A percentile compares a stretch with the other conserved stretches of the same genome.
phyloP scores from a whole-genome alignment of 2,329 filamentous ascomycete genomes.

The Talaromyces islandicus region DNA sequence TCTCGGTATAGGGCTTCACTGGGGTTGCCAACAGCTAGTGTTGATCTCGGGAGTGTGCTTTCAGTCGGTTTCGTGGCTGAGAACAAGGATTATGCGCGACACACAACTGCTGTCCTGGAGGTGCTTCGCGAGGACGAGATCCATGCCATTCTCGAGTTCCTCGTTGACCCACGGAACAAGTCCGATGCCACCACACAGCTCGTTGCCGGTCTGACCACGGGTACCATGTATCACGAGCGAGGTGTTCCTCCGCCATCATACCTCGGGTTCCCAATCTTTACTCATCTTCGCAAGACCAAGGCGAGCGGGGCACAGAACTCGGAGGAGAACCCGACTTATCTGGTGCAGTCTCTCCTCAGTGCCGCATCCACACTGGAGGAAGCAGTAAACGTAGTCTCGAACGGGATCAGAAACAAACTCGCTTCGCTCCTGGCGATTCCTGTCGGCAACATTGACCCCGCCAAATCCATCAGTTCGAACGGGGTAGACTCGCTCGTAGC shows the following conservation, averaged over 20 bases:
- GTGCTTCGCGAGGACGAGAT: slow-evolving; percentile 15
- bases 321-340: slow-evolving; percentile 8
- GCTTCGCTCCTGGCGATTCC: slow-evolving; percentile 17
- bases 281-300: slow-evolving; percentile 10
- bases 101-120: slow-evolving; percentile 8
- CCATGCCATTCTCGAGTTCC: slow-evolving; percentile 14
- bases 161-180: slow-evolving; percentile 14
- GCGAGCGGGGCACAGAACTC: slow-evolving; percentile 5
- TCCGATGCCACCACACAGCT: slow-evolving; percentile 13
- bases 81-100: slow-evolving; percentile 13
- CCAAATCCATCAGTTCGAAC: slow-evolving; percentile 17
- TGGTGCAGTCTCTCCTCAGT: slow-evolving; percentile 12
- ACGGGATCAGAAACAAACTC: slow-evolving; percentile 16
- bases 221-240: slow-evolving; percentile 11
- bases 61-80: slow-evolving; percentile 29
- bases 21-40: slow-evolving; percentile 17
- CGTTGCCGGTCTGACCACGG: slow-evolving; percentile 14
- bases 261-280: slow-evolving; percentile 22
- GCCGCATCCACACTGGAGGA: slow-evolving; percentile 13
- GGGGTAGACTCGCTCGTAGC: slow-evolving; percentile 24
- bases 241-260: slow-evolving; percentile 16
- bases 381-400: slow-evolving; percentile 12
- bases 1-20: slow-evolving; percentile 20
- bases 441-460: slow-evolving; percentile 18
- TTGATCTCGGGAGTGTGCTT: slow-evolving; percentile 29